These are phyloP conservation scores for Fennellomyces sp. DNA, from an alignment of 371 early-diverging fungal species.

Conservation along the genomic window DNA sequence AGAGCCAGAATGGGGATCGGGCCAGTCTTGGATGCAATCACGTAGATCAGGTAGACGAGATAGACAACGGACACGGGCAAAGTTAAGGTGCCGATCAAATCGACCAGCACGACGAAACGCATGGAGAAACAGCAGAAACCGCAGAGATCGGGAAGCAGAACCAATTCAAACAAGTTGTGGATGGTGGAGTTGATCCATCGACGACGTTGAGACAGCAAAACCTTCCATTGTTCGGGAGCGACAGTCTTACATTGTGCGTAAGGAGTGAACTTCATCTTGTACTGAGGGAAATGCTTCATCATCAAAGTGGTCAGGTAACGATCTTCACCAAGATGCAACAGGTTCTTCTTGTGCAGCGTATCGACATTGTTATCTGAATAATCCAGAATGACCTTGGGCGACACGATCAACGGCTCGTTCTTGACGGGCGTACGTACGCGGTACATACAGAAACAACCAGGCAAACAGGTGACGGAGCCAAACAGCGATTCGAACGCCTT, in stretches of 20 bases:
- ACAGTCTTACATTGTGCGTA: slow-evolving; percentile 97
- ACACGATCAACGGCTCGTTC: slow-evolving; percentile 89
- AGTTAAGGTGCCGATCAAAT: slow-evolving; percentile 92
- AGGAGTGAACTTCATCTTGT: slow-evolving; percentile 96
- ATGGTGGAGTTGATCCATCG: slow-evolving; percentile 99
- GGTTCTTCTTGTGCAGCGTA: slow-evolving; percentile 99
- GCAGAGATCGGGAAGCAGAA: slow-evolving; percentile 86
- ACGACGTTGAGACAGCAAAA: slow-evolving; percentile 87
- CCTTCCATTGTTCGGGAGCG: slow-evolving; percentile 94
- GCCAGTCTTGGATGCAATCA: slow-evolving; percentile 54
- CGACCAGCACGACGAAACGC: slow-evolving; percentile 92
- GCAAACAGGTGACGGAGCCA: slow-evolving; percentile 95
- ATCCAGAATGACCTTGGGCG: slow-evolving; percentile 89
- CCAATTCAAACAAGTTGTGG: slow-evolving; percentile 94
- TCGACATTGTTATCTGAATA: slow-evolving; percentile 96
- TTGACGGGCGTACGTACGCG: slow-evolving; percentile 85
- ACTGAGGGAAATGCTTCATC: slow-evolving; percentile 96
- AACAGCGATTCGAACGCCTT: slow-evolving; percentile 99
- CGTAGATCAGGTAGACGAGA: slow-evolving; percentile 75
- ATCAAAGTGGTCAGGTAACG: slow-evolving; percentile 98
- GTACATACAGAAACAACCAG: slow-evolving; percentile 97
- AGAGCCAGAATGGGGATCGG: slow-evolving; percentile 61
- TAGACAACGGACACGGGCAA: slow-evolving; percentile 94
- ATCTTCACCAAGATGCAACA: slow-evolving; percentile 98
- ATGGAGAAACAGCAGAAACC: slow-evolving; percentile 97